Base-by-base conservation (phyloP, 73 alveolate species). In the Blepharisma japonicum region DNA sequence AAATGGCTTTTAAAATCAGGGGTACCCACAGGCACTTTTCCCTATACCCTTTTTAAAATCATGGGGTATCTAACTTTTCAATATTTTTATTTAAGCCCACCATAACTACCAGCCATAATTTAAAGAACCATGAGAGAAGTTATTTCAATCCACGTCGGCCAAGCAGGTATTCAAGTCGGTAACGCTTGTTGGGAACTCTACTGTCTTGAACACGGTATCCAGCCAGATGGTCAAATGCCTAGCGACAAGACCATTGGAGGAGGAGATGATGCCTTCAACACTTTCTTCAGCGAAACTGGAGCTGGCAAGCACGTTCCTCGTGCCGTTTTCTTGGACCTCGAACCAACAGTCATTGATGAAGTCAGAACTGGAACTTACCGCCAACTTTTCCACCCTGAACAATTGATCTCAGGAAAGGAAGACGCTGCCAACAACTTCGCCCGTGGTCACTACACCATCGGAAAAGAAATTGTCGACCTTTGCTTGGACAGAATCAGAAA, bases 181-280 rank as follows among this genome's bases (percentile, higher is more conserved):
- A 93, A 94, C 84, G 98, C 98, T 82, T 96, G 98, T 89, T 96
- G 99, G 99, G 98, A 94, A 81, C 95, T 94, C 83, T 92, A 93
- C 97, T 94, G 98, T 90, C 96, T 93, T 78, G 99, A 96, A 91
- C 99, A 96, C 91, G 98, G 99, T 78, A 93, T 96, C 90, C 96
- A 93, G 86, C 98, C 98, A 39, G 99, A 96, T 90, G 99, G 99
- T 71, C 94, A 92, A 87, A 92, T 94, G 98, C 98, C 98, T n/a
- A 90, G 97, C 18, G 98, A 92, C 83, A 89, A 92, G 93, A 90
- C 99, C 77, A 92, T 91, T 80, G 98, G 97, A 68, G 96, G 98
- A 71, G 97, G 97, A 82, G 99, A 92, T 88, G 98, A 92, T 87
- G 97, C 97, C 86, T 92, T 90, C 97, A 94, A 92, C 92, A 93